These are phyloP conservation scores for Plicaturopsis crispa DNA, from an alignment of 768 basidiomycete genomes.

Conservation along the genomic window DNA sequence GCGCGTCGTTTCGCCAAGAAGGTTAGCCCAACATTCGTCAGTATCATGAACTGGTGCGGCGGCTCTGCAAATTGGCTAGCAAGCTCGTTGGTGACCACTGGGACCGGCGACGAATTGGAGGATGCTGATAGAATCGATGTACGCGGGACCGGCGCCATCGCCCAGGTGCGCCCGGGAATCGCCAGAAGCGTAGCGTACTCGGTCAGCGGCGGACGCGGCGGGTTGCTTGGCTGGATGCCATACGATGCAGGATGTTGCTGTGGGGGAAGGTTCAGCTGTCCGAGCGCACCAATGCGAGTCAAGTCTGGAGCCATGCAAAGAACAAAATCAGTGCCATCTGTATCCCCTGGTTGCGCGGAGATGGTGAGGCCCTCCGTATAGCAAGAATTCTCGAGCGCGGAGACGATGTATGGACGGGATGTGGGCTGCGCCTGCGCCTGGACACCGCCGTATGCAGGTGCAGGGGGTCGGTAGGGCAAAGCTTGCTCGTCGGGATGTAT, in stretches of 20 bases:
- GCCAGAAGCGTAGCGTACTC: constrained; percentile 75
- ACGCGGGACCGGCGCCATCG: constrained; percentile 54
- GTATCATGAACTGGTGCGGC: constrained; percentile 74
- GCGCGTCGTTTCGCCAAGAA: constrained; percentile 77
- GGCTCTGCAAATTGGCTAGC: constrained; percentile 73
- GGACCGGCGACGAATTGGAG: constrained; percentile 36
- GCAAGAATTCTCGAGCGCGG: constrained; percentile 52
- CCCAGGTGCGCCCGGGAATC: constrained; percentile 81
- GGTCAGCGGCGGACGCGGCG: constrained; percentile 55
- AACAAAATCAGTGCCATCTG: constrained; percentile 66
- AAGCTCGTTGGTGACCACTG: constrained; percentile 68
- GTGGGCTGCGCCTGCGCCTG: constrained; percentile 37
- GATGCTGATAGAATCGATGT: constrained; percentile 12
- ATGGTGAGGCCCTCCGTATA: constrained; percentile 63
- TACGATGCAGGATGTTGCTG: constrained; percentile 34
- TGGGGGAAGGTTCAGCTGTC: constrained; percentile 45
- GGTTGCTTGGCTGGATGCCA: constrained; percentile 23
- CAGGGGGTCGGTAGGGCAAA: constrained; percentile 37
- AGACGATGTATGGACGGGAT: constrained; percentile 51
- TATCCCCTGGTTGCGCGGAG: constrained; percentile 68
- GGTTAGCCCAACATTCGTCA: constrained; percentile 82
- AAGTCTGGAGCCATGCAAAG: constrained; percentile 73
- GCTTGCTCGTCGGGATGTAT: constrained; percentile 70
- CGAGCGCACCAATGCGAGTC: constrained; percentile 61
- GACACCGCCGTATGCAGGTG: constrained; percentile 38